Evolutionary conservation across 169 alveolate genomes (phyloP), one percentile per base, ranked within the genome.

Genomic region (Besnoitia besnoiti): DNA sequence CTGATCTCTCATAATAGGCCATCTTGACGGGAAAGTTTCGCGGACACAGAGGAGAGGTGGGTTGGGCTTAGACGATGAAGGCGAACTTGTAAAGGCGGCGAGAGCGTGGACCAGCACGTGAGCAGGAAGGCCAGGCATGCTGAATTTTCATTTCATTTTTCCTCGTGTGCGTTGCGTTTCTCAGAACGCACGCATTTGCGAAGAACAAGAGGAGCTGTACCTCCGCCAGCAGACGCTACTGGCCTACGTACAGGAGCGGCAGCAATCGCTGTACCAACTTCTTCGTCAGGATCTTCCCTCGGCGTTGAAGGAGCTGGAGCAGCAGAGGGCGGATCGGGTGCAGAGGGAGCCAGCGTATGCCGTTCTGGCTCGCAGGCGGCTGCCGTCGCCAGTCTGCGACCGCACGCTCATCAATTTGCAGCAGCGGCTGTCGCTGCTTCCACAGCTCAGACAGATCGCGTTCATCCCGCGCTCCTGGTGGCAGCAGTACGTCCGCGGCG

Each of bases 391-490:
- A 49, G 79, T 16, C 35, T 50, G 35, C 49, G 92, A 67, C 89
- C 73, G 46, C 16, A 49, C 33, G 40, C 49, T 75, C 82, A 55
- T 35, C 89, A 82, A 44, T 73, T 42, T 51, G 46, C 88, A 75
- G 92, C 61, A 7, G 92, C 61, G 88, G 88, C 89, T 39, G 73
- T 84, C 77, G 75, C 79, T 89, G 92, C 59, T 89, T 46, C 92
- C 92, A 37, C 51, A 44, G 51, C 77, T 89, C 79, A 75, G 67
- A 82, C 92, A 89, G 80, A 79, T 89, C 8, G 62, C 92, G 37
- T 89, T 89, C 61, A 61, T 89, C 14, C 92, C 92, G 21, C 77
- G 80, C 61, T 67, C 87, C 80, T 89, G 92, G 92, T 89, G 92
- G 92, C 73, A 67, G 4, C 47, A 82, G 50, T 89, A 75, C 44